Conservation (phyloP, 495 filamentous ascomycete species). For the Penicillium canariense region DNA sequence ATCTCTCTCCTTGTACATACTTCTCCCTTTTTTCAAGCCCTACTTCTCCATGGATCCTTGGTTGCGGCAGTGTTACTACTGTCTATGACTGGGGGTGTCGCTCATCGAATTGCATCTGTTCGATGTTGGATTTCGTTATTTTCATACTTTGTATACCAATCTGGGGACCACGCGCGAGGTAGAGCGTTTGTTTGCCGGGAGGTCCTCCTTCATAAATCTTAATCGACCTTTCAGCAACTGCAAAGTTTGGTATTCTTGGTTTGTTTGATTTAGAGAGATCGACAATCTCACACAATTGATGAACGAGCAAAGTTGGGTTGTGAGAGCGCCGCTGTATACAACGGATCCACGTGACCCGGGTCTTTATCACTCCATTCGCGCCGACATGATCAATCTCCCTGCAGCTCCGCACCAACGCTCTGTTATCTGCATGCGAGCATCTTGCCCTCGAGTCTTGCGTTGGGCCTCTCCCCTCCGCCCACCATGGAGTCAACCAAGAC, state of each 20-base stretch:
- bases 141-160: not conserved
- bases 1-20: constrained; percentile 33
- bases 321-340: not conserved
- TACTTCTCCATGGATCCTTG: constrained; percentile 7
- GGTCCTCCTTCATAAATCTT: no score
- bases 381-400: not conserved
- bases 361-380: not conserved
- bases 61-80: constrained; percentile 8
- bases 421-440: constrained; percentile 32
- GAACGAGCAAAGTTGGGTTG: no score
- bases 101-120: not conserved
- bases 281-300: no score
- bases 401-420: not conserved
- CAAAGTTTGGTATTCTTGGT: no score
- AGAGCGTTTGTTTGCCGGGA: no score
- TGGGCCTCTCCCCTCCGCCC: constrained; percentile 29
- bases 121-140: not conserved
- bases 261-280: no score
- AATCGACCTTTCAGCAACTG: no score
- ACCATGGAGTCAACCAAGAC: constrained; percentile 18
- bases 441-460: constrained; percentile 19
- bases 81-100: not conserved
- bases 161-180: no score
- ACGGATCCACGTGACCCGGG: not conserved
- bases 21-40: constrained; percentile 9